Base-by-base conservation (phyloP, 768 basidiomycete species). In the Leucocoprinus sp. region DNA sequence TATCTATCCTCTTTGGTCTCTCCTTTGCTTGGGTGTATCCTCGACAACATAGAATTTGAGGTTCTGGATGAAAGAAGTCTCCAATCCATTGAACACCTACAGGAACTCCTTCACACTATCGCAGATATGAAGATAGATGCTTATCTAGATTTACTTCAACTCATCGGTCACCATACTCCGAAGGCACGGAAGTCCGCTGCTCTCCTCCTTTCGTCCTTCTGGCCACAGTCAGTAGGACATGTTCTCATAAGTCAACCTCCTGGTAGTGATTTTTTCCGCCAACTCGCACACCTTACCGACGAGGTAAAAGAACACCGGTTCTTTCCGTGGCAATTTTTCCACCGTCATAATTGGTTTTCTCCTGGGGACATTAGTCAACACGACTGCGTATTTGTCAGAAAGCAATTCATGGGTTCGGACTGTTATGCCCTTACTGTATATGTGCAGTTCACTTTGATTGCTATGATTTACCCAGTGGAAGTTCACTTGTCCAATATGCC, bases 371-470 rank as follows among this genome's bases (percentile, higher is more conserved):
- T 58, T 28, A 62, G 71, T 19, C 64, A 67, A 14, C 58, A 64
- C 37, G 64, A 69, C 26, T 92, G 88, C 56, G 69, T 9, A 70
- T 69, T 12, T 91, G 86, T 54, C 58, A 62, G 11, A 67, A 64
- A 19, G 52, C 61, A 9, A 73, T 90, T 35, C 57, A 60, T 33
- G 86, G 80, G n/a, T 86, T 84, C 55, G 83, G 80, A 4, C 64
- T 93, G 5, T 60, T 80, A 8, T 91, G 88, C 55, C 72, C 82
- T 0, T 71, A 81, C 39, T 89, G 88, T 60, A 67, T 74, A 58
- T 82, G 78, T 48, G 63, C 70, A 1, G 75, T 86, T 5, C 89
- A 93, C 60, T 76, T 87, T 48, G 78, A 81, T 51, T 93, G 89
- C 64, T 89, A 87, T 54, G 79, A 85, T 52, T 70, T 79, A 49